Conservation (phyloP, 768 basidiomycete species). For the Boletus eberwhitei region DNA sequence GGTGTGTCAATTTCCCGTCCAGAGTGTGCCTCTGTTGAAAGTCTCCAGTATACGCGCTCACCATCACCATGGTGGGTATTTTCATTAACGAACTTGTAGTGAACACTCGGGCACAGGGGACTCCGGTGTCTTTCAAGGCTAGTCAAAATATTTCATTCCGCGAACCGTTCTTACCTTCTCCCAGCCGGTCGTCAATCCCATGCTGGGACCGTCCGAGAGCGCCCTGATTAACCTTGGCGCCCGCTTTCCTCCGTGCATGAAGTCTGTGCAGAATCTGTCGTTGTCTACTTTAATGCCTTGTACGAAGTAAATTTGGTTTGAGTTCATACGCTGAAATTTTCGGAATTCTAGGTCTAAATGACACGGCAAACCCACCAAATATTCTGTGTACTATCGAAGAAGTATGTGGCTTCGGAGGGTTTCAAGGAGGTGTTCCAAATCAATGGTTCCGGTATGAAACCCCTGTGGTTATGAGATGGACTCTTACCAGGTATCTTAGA, state of each 20-base stretch:
- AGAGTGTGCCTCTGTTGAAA: not conserved
- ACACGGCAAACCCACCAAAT: conserved; percentile 76
- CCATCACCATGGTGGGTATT: conserved; percentile 63
- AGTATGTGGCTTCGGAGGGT: conserved; percentile 88
- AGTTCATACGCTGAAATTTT: conserved; percentile 5
- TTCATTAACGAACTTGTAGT: conserved; percentile 85
- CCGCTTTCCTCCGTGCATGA: conserved; percentile 93
- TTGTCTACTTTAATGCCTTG: conserved; percentile 56
- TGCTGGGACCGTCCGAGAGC: conserved; percentile 86
- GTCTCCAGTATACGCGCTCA: conserved; percentile 56
- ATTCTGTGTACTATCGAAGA: conserved; percentile 71
- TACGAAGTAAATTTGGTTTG: conserved; percentile 32
- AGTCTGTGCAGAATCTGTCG: conserved; percentile 55
- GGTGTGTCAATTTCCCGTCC: conserved; percentile 43
- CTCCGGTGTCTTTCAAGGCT: conserved; percentile 82
- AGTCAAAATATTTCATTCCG: conserved; percentile 8
- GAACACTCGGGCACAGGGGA: conserved; percentile 74
- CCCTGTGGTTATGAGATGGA: conserved; percentile 42
- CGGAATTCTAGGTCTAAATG: conserved; percentile 59
- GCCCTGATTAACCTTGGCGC: conserved; percentile 87
- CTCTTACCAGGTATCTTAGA: conserved; percentile 38
- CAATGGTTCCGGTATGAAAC: conserved; percentile 51
- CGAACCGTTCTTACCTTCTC: conserved; percentile 6
- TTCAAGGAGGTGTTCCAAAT: conserved; percentile 42
- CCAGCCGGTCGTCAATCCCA: conserved; percentile 79